phyloP scores from a whole-genome alignment of 73 alveolate genomes.

The Paramecium primaurelia region DNA sequence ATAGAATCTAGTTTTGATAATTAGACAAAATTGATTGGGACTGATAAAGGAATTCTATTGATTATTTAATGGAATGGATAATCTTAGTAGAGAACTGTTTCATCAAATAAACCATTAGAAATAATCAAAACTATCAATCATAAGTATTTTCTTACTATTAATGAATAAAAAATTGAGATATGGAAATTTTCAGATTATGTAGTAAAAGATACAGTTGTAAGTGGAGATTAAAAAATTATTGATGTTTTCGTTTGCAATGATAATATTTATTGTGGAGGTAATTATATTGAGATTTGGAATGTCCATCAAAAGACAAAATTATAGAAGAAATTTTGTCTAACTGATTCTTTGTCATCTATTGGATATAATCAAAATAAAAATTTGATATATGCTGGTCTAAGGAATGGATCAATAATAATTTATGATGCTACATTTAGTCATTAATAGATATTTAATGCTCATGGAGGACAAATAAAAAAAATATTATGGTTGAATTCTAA shows the following conservation, averaged over 20 bases:
- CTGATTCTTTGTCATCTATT: neutral
- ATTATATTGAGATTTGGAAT: neutral
- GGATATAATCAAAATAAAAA: neutral
- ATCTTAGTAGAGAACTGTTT: neutral
- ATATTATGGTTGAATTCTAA: neutral
- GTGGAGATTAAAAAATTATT: neutral
- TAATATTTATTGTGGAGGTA: neutral
- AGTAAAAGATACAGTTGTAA: neutral
- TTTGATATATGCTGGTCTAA: neutral
- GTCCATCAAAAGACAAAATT: neutral
- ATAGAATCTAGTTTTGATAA: neutral
- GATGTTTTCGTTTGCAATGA: neutral
- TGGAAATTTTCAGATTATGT: neutral
- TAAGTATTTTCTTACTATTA: neutral
- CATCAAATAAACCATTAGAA: neutral
- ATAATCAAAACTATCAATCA: neutral
- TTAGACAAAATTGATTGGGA: neutral
- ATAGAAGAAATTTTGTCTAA: neutral
- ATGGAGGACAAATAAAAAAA: neutral
- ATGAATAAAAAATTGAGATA: neutral
- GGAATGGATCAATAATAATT: neutral
- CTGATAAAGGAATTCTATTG: neutral
- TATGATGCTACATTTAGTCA: neutral
- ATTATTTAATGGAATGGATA: neutral
- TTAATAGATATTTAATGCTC: neutral